These are phyloP conservation scores for Botryotinia calthae DNA, from an alignment of 2,329 filamentous ascomycete genomes.

Conservation along the genomic window DNA sequence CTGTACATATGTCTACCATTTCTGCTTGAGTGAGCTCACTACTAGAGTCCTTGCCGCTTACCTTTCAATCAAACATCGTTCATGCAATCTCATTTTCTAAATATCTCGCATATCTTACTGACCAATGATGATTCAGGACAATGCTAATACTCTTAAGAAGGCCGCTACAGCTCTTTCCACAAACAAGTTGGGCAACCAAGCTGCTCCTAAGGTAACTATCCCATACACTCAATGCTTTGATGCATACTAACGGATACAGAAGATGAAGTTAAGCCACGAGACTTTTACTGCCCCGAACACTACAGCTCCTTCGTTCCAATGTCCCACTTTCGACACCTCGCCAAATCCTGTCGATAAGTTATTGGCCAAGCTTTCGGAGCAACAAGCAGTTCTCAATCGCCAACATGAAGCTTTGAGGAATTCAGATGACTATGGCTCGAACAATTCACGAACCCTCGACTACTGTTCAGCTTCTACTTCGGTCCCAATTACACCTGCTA, in stretches of 20 bases:
- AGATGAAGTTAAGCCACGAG: conserved; percentile 50
- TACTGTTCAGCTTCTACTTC: conserved; percentile 51
- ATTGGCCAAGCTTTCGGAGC: conserved; percentile 70
- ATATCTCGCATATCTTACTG: conserved; percentile 23
- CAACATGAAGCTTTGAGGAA: conserved; percentile 54
- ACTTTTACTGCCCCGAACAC: not conserved
- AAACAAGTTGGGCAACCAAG: conserved; percentile 56
- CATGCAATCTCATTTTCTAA: conserved; percentile 10
- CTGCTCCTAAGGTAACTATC: conserved; percentile 48
- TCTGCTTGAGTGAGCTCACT: not conserved
- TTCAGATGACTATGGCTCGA: conserved; percentile 31
- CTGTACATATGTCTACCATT: not conserved
- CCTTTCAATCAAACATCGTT: not conserved
- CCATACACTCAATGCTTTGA: conserved; percentile 3
- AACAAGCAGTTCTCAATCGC: conserved; percentile 58
- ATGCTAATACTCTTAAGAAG: conserved; percentile 36
- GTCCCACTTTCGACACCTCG: conserved; percentile 40
- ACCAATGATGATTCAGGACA: conserved; percentile 27
- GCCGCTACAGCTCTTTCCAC: conserved; percentile 48
- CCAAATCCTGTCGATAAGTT: conserved; percentile 66
- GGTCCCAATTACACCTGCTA: conserved; percentile 60
- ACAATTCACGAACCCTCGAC: conserved; percentile 41
- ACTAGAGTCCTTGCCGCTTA: not conserved
- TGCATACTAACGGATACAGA: conserved; percentile 41
- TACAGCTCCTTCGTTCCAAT: not conserved